A percentile compares a stretch with the other conserved stretches of the same genome.
Conservation (phyloP, 2,329 filamentous ascomycete genomes). For the Alternaria panax region DNA sequence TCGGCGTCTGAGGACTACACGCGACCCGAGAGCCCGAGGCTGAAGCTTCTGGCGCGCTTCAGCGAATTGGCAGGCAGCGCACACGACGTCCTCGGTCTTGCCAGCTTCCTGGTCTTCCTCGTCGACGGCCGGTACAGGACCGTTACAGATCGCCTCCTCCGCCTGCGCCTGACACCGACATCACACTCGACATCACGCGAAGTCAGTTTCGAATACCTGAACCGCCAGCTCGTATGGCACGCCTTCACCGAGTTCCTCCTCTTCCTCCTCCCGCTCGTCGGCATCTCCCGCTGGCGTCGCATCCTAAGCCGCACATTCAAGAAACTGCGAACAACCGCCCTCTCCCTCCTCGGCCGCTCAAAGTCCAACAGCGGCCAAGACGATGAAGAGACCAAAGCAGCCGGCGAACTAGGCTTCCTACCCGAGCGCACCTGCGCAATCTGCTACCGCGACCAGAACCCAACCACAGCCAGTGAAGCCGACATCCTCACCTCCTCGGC, state of each 20-base stretch:
- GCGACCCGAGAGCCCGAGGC: constrained; percentile 56
- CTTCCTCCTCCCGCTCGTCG: constrained; percentile 94
- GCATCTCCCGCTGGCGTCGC: constrained; percentile 88
- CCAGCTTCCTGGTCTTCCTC: constrained; percentile 89
- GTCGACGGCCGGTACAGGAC: constrained; percentile 91
- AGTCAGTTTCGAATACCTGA: constrained; percentile 97
- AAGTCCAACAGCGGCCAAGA: constrained; percentile 57
- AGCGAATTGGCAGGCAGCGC: constrained; percentile 74
- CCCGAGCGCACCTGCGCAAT: constrained; percentile 96
- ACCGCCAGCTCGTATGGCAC: constrained; percentile 97
- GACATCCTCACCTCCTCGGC: constrained; percentile 72
- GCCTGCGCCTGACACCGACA: constrained; percentile 83
- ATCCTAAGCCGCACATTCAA: constrained; percentile 90
- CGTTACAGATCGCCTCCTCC: constrained; percentile 81
- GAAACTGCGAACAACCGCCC: constrained; percentile 68
- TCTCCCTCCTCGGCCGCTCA: constrained; percentile 58
- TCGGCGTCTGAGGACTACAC: constrained; percentile 79
- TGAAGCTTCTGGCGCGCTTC: constrained; percentile 68
- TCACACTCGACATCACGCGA: constrained; percentile 85
- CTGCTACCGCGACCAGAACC: constrained; percentile 93
- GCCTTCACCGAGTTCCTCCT: constrained; percentile 99
- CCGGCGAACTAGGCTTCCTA: constrained; percentile 81
- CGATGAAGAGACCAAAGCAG: constrained; percentile 54
- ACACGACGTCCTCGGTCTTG: constrained; percentile 82
- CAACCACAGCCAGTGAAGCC: constrained; percentile 68